A percentile compares a stretch with the other conserved stretches of the same genome.
Evolutionary conservation across 2,329 filamentous ascomycete species (phyloP).

Genomic region (Dactylellina drechsleri): DNA sequence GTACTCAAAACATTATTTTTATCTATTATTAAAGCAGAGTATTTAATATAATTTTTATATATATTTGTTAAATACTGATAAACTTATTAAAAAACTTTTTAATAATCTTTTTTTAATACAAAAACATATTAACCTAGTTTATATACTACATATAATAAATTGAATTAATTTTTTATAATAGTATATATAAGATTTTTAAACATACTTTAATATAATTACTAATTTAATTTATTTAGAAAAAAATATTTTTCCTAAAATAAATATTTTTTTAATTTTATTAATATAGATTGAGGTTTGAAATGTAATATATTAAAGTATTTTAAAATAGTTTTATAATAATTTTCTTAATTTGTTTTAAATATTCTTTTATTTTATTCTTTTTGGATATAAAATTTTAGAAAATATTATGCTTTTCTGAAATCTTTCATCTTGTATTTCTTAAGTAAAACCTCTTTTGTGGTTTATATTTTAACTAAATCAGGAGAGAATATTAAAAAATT

Average conservation of each 20-base stretch:
- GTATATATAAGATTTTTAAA: not conserved
- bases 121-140: not conserved
- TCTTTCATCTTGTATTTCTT: not conserved
- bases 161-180: not conserved
- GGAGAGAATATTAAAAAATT: not conserved
- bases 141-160: not conserved
- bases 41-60: not conserved
- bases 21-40: constrained; percentile 3
- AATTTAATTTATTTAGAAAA: too few relatives aligned
- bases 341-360: too few relatives aligned
- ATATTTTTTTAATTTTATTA: too few relatives aligned
- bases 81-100: too few relatives aligned
- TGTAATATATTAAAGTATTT: too few relatives aligned
- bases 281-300: too few relatives aligned
- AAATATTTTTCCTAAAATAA: too few relatives aligned
- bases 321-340: too few relatives aligned
- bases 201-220: too few relatives aligned
- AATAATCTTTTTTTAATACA: too few relatives aligned
- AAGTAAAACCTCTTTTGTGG: not conserved
- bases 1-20: not conserved
- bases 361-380: not conserved
- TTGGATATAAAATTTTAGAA: not conserved
- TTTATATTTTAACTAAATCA: not conserved
- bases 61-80: not conserved
- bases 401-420: too few relatives aligned